These are phyloP conservation scores for Galeopsis tetrahit DNA, from an alignment of 257 asterid genomes.

Conservation along the genomic window DNA sequence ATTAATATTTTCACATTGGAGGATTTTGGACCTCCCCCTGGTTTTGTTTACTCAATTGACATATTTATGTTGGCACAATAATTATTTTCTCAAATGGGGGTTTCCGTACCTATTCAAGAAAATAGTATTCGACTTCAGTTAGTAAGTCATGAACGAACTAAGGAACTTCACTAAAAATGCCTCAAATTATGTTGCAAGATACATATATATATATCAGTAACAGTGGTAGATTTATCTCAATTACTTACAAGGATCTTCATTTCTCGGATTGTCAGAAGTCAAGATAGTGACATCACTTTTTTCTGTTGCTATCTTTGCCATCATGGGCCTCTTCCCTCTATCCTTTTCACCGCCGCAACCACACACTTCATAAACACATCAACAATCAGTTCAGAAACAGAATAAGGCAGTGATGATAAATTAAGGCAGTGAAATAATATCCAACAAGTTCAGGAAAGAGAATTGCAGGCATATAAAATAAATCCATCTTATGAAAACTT, in stretches of 20 bases:
- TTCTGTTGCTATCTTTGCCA: slow-evolving; percentile 91
- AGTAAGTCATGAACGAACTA: slow-evolving; percentile 7
- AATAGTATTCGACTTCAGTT: neutral
- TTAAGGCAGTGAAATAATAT: neutral
- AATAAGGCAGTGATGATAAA: slow-evolving; percentile 3
- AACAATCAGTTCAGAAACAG: slow-evolving; percentile 37
- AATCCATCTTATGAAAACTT: neutral
- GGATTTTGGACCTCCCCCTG: neutral
- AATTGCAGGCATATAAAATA: neutral
- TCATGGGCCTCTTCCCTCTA: slow-evolving; percentile 92
- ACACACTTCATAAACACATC: slow-evolving; percentile 55
- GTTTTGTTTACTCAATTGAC: neutral
- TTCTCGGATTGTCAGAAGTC: slow-evolving; percentile 89
- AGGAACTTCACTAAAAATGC: neutral
- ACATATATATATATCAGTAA: neutral
- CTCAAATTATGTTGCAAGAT: neutral
- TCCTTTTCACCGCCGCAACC: slow-evolving; percentile 88
- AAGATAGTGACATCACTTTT: slow-evolving; percentile 87
- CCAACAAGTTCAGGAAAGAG: neutral
- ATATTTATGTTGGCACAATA: neutral
- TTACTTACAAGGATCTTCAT: slow-evolving; percentile 90
- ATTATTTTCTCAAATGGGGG: neutral
- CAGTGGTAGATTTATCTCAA: slow-evolving; percentile 18
- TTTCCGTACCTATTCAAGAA: neutral
- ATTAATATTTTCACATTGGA: neutral